Evolutionary conservation across 306 rosid species (phyloP).

Genomic region (Hippophae rhamnoides): DNA sequence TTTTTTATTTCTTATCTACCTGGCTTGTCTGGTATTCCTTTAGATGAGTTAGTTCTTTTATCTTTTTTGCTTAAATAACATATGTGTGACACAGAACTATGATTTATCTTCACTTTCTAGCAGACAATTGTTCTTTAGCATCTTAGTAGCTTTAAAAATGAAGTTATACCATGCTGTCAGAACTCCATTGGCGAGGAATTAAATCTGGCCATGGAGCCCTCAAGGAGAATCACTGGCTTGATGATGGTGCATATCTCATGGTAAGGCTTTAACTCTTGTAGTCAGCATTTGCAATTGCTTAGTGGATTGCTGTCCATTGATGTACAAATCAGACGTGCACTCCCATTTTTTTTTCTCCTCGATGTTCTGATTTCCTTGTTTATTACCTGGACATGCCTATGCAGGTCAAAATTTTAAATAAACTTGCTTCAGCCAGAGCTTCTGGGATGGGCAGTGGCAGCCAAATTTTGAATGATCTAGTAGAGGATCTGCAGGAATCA

Average conservation of each 20-base stretch:
- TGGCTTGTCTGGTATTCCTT: not conserved
- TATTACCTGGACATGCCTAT: conserved; percentile 3
- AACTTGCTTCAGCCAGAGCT: conserved; percentile 86
- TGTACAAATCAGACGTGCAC: not conserved
- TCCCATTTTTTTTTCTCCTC: not conserved
- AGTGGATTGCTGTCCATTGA: not conserved
- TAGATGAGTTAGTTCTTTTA: not conserved
- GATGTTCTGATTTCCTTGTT: conserved; percentile 1
- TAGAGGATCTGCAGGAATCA: conserved; percentile 76
- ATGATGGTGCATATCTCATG: conserved; percentile 96
- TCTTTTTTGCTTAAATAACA: not conserved
- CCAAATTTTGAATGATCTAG: conserved; percentile 69
- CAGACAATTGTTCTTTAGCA: not conserved
- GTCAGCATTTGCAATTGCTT: not conserved
- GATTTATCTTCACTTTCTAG: not conserved
- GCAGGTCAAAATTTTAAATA: conserved; percentile 90
- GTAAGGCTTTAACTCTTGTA: conserved; percentile 32
- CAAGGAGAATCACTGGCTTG: conserved; percentile 97
- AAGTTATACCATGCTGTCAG: conserved; percentile 35
- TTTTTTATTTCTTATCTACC: not conserved
- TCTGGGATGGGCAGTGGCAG: conserved; percentile 64
- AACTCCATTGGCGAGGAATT: conserved; percentile 80
- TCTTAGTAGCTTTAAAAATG: conserved; percentile 18
- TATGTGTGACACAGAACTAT: not conserved
- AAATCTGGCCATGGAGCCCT: conserved; percentile 96